Evolutionary conservation across 2,329 filamentous ascomycete genomes (phyloP).

Genomic region (Aspergillus carbonarius): DNA sequence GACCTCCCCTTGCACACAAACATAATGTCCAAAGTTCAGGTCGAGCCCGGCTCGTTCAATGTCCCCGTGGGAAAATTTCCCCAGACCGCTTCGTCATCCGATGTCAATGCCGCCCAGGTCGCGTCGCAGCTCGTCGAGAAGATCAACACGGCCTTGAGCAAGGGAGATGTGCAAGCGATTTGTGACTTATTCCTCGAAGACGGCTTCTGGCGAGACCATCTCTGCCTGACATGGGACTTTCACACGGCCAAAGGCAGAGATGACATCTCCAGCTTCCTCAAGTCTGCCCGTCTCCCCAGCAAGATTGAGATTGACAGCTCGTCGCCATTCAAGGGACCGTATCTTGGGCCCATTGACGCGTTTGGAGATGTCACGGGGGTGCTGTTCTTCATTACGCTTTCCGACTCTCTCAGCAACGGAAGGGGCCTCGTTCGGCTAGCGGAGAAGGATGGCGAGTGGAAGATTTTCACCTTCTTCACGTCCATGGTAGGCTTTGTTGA

Average conservation of each 20-base stretch:
- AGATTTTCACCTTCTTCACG: slow-evolving; percentile 65
- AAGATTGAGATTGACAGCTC: slow-evolving; percentile 50
- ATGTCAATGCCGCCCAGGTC: slow-evolving; percentile 38
- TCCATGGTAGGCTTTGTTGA: slow-evolving; percentile 56
- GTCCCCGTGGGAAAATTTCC: slow-evolving; percentile 47
- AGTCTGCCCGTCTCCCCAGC: slow-evolving; percentile 44
- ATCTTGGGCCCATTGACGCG: slow-evolving; percentile 50
- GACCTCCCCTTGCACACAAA: not conserved
- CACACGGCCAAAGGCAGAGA: slow-evolving; percentile 52
- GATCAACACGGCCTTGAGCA: slow-evolving; percentile 42
- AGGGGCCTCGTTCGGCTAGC: slow-evolving; percentile 57
- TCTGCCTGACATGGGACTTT: slow-evolving; percentile 57
- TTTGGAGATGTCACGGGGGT: slow-evolving; percentile 54
- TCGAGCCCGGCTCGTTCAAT: slow-evolving; percentile 57
- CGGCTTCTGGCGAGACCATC: slow-evolving; percentile 60
- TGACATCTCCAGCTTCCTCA: slow-evolving; percentile 38
- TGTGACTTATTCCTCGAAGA: slow-evolving; percentile 51
- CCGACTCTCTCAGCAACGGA: slow-evolving; percentile 56
- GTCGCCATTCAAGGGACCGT: slow-evolving; percentile 45
- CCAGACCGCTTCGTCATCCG: slow-evolving; percentile 31
- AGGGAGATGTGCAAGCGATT: slow-evolving; percentile 34
- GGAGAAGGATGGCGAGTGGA: slow-evolving; percentile 52
- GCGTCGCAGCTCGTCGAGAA: slow-evolving; percentile 37
- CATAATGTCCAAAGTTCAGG: slow-evolving; percentile 41
- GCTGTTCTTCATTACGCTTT: slow-evolving; percentile 56